phyloP scores from a whole-genome alignment of 1,284 basidiomycete species.

The Cryptococcus maquisensis region DNA sequence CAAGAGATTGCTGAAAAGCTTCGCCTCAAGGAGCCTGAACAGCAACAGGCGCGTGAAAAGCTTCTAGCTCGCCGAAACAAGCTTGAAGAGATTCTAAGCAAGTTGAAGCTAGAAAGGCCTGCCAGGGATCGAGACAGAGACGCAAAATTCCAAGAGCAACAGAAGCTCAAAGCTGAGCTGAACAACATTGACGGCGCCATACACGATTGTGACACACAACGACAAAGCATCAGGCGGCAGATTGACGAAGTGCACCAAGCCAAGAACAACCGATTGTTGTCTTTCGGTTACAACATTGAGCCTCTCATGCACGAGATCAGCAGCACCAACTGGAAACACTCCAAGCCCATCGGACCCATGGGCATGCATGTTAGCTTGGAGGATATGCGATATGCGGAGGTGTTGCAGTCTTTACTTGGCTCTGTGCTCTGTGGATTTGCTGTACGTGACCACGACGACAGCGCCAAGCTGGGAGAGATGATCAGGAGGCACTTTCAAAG shows the following conservation, averaged over 20 bases:
- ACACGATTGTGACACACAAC: background rate
- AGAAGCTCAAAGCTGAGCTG: constrained; percentile 1
- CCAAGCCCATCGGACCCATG: constrained; percentile 79
- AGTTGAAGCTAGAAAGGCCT: constrained; percentile 9
- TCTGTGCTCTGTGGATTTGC: constrained; percentile 66
- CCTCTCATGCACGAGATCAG: constrained; percentile 57
- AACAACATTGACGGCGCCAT: background rate
- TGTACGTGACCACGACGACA: constrained; percentile 69
- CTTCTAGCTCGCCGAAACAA: constrained; percentile 6
- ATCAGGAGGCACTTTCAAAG: constrained; percentile 48
- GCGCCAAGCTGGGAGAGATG: constrained; percentile 59
- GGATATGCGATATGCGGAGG: constrained; percentile 64
- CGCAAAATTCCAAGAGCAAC: constrained; percentile 1
- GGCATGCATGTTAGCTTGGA: constrained; percentile 69
- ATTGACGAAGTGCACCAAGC: constrained; percentile 18
- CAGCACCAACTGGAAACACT: constrained; percentile 60
- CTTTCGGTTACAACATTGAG: constrained; percentile 41
- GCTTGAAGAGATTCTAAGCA: constrained; percentile 5
- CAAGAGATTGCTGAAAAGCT: constrained; percentile 11
- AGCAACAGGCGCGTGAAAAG: constrained; percentile 2
- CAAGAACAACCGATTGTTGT: constrained; percentile 55
- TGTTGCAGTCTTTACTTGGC: constrained; percentile 66
- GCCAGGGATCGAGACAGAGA: constrained; percentile 1
- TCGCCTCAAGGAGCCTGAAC: constrained; percentile 6
- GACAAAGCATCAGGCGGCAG: constrained; percentile 8